Evolutionary conservation across 169 alveolate species (phyloP), one percentile per base, ranked within the genome.

Genomic region (Pseudocohnilembus persalinus): DNA sequence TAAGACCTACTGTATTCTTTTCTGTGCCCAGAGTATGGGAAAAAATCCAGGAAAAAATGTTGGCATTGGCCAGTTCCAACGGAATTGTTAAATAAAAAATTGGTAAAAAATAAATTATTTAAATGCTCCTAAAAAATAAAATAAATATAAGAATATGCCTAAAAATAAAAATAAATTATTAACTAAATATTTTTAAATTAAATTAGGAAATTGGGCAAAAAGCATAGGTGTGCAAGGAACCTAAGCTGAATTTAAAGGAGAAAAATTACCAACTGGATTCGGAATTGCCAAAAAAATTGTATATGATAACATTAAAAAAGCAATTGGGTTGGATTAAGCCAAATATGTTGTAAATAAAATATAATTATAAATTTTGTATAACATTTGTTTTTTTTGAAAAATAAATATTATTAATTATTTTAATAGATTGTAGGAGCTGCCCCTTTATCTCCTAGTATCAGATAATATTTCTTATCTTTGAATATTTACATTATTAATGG

Each of bases 21-120:
- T 96, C 93, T 73, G 98, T 95, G 15, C 98, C 98, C 0, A 88
- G 98, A 75, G 95, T 96, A 0, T 96, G 96, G 96, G 98, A 96
- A 88, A 96, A 96, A 83, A 91, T 96, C 31, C 95, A 95, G 77
- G 96, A 92, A 73, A 88, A 88, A 81, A 82, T 96, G 77, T 85
- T 88, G 77, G 96, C 80, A n/a, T 77, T 93, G 28, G 96, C 92
- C 28, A 68, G 77, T 74, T 74, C 76, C 15, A 86, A 86, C 64
- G 90, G 90, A 29, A 63, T 77, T 29, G 28, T 86, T 24, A 86
- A 86, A 77, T 49, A 82, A 1, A 80, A 86, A 76, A 79, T 79
- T 79, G 74, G 84, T 79, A 79, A 15, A 73, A 15, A 11, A 11
- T 20, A 49, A 49, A 49, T 49, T 49, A 20, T 49, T 49, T 49